Conservation (phyloP, 352 stramenopile genomes). For the Plasmopara viticola region DNA sequence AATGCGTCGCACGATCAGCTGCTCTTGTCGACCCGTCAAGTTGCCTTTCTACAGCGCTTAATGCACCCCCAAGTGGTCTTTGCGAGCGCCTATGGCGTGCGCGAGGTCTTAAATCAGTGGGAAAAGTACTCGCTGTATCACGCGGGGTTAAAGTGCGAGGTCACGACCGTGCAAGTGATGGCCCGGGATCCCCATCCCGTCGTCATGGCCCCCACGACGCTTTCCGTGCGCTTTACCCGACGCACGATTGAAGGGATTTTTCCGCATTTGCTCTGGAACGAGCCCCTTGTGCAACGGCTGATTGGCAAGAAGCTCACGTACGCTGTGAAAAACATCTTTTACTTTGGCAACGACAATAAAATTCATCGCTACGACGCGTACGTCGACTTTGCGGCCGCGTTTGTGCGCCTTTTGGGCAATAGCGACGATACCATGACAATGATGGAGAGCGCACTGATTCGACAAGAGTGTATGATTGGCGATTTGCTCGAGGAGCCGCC, state of each 20-base stretch:
- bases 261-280: slow-evolving; percentile 57
- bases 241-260: slow-evolving; percentile 63
- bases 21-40: slow-evolving; percentile 25
- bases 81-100: slow-evolving; percentile 37
- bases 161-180: slow-evolving; percentile 38
- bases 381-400: slow-evolving; percentile 50
- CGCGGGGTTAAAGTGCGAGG: slow-evolving; percentile 39
- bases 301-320: slow-evolving; percentile 52
- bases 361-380: slow-evolving; percentile 54
- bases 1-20: slow-evolving; percentile 17
- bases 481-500: slow-evolving; percentile 28
- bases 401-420: slow-evolving; percentile 34
- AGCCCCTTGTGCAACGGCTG: slow-evolving; percentile 54
- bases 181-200: slow-evolving; percentile 31
- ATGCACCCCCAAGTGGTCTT: slow-evolving; percentile 50
- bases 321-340: slow-evolving; percentile 49
- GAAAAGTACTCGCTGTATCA: slow-evolving; percentile 59
- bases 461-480: slow-evolving; percentile 49
- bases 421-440: slow-evolving; percentile 42
- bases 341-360: slow-evolving; percentile 48
- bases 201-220: slow-evolving; percentile 34
- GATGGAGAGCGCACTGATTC: slow-evolving; percentile 50
- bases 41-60: slow-evolving; percentile 31
- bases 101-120: slow-evolving; percentile 52
- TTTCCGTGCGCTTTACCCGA: slow-evolving; percentile 54